Evolutionary conservation across 176 grass and related monocot genomes (phyloP), one percentile per base, ranked within the genome.

Genomic region (Poa annua): DNA sequence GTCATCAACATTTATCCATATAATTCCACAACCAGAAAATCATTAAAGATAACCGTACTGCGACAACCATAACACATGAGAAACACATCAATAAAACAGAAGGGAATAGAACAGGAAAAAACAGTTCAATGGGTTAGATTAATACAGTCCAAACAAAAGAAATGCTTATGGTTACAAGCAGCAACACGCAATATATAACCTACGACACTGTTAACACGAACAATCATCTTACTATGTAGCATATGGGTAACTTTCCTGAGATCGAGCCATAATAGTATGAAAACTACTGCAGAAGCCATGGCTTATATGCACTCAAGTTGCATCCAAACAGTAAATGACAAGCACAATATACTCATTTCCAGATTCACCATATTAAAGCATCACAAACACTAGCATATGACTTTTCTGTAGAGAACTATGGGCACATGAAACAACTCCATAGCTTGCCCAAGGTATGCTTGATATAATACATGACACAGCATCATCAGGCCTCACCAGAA

Each of bases 101-200:
- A 19, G 9, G 41, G 12, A 25, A 26, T 12, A 2, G 1, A 26
- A 29, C 14, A 6, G 15, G 7, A 42, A 77, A 42, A 16, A 5
- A 10, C 19, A 45, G 34, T 59, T 22, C 17, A 78, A 56, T 59
- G 12, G 63, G 38, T 85, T 25, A 69, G 36, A 77, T 85, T 75
- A 33, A 32, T 16, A 49, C 14, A 41, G 66, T 19, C 29, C 1
- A 10, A 9, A 7, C 11, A 7, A 11, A 45, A 78, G 1, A 32
- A 15, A 15, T 19, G 7, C 9, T 16, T 32, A 42, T 42, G 21
- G 39, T 63, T 63, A 41, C 41, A 45, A 8, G 5, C 25, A 63
- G 57, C 76, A 79, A 64, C 39, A 48, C 45, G 21, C 24, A 78
- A 63, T 19, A 78, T 45, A 45, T 44, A 34, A 20, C 45, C 44